Evolutionary conservation across 2,329 filamentous ascomycete species (phyloP).

Genomic region (Raffaelea albimanens): DNA sequence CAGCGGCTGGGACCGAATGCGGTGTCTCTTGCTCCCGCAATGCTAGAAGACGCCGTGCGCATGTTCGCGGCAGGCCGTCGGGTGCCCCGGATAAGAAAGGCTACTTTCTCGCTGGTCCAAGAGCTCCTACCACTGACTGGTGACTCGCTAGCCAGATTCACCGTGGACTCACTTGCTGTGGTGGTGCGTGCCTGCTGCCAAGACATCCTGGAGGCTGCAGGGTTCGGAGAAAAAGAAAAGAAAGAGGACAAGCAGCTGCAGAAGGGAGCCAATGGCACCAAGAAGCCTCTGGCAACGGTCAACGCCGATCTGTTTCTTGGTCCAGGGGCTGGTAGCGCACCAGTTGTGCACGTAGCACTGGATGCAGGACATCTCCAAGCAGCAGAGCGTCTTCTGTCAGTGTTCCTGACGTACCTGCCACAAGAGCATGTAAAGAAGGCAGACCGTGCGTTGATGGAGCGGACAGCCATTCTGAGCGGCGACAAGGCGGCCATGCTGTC

Average conservation of each 20-base stretch:
- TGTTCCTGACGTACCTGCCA: constrained; percentile 53
- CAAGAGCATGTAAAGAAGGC: constrained; percentile 60
- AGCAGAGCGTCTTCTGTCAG: constrained; percentile 52
- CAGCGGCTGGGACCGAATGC: constrained; percentile 48
- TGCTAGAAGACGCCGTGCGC: constrained; percentile 63
- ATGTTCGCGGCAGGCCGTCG: constrained; percentile 53
- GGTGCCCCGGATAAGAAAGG: constrained; percentile 44
- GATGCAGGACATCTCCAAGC: constrained; percentile 39
- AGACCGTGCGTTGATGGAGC: constrained; percentile 66
- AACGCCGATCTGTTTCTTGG: constrained; percentile 66
- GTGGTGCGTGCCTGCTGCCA: constrained; percentile 62
- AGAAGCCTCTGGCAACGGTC: constrained; percentile 32
- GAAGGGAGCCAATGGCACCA: constrained; percentile 24
- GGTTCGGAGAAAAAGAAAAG: constrained; percentile 20
- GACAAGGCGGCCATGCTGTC: constrained; percentile 67
- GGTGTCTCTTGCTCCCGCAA: constrained; percentile 49
- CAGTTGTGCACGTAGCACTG: constrained; percentile 21
- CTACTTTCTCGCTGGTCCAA: constrained; percentile 50
- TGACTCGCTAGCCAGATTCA: constrained; percentile 54
- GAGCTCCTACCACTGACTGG: constrained; percentile 54
- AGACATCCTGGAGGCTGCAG: constrained; percentile 54
- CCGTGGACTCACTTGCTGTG: constrained; percentile 51
- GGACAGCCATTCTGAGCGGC: constrained; percentile 64
- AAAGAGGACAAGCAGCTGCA: constrained; percentile 20
- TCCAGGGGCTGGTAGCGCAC: constrained; percentile 16